phyloP scores from a whole-genome alignment of 441 rosid genomes.

The Erodium moschatum region DNA sequence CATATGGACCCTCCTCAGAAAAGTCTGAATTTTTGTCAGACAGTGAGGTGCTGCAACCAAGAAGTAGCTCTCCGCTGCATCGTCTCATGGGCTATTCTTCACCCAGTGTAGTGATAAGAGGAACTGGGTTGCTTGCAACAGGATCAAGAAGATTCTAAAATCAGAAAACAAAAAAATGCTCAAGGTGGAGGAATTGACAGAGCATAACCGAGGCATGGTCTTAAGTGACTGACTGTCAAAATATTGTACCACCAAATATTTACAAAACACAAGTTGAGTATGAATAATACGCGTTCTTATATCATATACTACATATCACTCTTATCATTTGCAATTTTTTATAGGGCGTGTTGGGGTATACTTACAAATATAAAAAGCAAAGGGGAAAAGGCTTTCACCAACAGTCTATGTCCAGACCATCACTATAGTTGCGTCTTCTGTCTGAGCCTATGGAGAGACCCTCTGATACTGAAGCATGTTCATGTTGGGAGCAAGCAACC shows the following conservation, averaged over 20 bases:
- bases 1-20: constrained; percentile 19
- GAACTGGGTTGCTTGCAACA: constrained; percentile 11
- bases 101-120: constrained; percentile 38
- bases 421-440: constrained; percentile 42
- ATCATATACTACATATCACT: not conserved
- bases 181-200: not conserved
- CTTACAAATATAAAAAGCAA: too few relatives aligned
- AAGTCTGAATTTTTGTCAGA: constrained; percentile 31
- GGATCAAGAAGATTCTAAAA: not conserved
- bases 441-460: constrained; percentile 64
- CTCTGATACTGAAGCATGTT: constrained; percentile 98
- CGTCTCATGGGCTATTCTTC: constrained; percentile 81
- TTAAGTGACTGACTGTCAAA: too few relatives aligned
- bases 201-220: too few relatives aligned
- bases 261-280: not conserved
- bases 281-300: not conserved
- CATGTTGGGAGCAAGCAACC: constrained; percentile 81
- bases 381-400: too few relatives aligned
- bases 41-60: constrained; percentile 32
- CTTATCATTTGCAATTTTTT: too few relatives aligned
- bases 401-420: constrained; percentile 16
- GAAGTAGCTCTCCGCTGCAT: constrained; percentile 63
- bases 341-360: too few relatives aligned
- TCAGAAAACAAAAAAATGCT: not conserved
- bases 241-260: not conserved